Percentiles rank a stretch among this genome's conserved stretches.
These are phyloP conservation scores for Zea luxurians DNA, from an alignment of 176 grass and related monocot genomes.

Conservation along the genomic window DNA sequence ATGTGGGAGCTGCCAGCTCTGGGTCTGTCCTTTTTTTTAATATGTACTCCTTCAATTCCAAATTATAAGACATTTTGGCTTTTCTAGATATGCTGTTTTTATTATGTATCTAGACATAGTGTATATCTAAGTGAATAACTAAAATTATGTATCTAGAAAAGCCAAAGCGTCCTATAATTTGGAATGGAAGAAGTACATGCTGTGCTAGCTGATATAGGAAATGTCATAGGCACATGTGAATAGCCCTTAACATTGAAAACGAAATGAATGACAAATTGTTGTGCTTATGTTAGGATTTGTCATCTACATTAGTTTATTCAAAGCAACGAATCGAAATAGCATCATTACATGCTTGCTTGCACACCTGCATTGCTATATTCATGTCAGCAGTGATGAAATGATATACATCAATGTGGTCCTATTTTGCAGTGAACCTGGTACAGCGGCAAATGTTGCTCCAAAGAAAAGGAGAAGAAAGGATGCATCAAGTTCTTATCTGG, in stretches of 20 bases:
- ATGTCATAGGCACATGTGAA: not conserved
- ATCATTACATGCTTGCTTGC: constrained; percentile 26
- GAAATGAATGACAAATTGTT: constrained; percentile 2
- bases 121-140: too few species aligned
- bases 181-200: not conserved
- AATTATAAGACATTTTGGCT: too few species aligned
- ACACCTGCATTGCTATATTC: constrained; percentile 19
- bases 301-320: constrained; percentile 26
- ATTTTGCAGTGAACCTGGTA: constrained; percentile 64
- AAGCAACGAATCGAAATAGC: constrained; percentile 12
- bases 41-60: too few species aligned
- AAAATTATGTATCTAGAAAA: too few species aligned
- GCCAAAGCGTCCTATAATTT: too few species aligned
- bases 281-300: constrained; percentile 11
- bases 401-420: constrained; percentile 23
- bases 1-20: too few species aligned
- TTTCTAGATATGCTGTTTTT: too few species aligned
- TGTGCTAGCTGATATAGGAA: constrained; percentile 14
- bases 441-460: constrained; percentile 48
- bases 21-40: too few species aligned
- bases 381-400: constrained; percentile 26
- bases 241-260: constrained; percentile 16
- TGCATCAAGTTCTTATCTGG: constrained; percentile 39
- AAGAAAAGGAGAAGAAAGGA: constrained; percentile 98
- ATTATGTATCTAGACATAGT: too few species aligned